phyloP scores from a whole-genome alignment of 176 grass and related monocot species.

The Cenchrus purpureus region DNA sequence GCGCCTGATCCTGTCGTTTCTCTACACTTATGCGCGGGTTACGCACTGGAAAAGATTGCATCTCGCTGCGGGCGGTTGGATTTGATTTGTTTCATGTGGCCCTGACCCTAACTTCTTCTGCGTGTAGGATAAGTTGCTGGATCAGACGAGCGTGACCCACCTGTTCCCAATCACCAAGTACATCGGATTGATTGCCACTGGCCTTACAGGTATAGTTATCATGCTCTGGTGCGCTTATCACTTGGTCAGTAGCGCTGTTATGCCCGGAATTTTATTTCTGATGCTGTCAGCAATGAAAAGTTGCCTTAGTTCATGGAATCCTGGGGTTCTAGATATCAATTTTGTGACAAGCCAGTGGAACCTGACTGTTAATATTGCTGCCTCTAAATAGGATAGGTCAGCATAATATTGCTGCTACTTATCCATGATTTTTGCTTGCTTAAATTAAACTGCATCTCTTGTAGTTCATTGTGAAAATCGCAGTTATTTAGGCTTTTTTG shows the following conservation, averaged over 20 bases:
- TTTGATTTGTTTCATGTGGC: background rate
- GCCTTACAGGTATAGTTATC: constrained; percentile 75
- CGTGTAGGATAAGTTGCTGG: constrained; percentile 90
- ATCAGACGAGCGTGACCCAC: constrained; percentile 88
- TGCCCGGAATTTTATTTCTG: background rate
- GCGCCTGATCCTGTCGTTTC: background rate
- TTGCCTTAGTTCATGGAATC: background rate
- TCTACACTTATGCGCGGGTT: background rate
- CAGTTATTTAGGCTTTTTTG: background rate
- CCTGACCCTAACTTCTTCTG: background rate
- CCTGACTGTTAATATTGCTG: background rate
- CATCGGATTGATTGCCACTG: constrained; percentile 86
- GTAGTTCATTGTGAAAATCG: background rate
- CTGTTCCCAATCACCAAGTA: constrained; percentile 88
- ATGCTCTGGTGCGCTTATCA: background rate
- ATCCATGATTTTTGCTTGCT: background rate
- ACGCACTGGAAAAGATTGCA: background rate
- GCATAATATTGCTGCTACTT: background rate
- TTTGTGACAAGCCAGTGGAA: background rate
- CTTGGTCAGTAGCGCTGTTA: constrained; percentile 5
- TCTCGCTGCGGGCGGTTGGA: background rate
- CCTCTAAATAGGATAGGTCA: background rate
- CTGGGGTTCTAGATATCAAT: background rate
- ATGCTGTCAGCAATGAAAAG: background rate
- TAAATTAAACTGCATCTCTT: background rate